Evolutionary conservation across 257 asterid genomes (phyloP).

Genomic region (Capsicum rhomboideum): DNA sequence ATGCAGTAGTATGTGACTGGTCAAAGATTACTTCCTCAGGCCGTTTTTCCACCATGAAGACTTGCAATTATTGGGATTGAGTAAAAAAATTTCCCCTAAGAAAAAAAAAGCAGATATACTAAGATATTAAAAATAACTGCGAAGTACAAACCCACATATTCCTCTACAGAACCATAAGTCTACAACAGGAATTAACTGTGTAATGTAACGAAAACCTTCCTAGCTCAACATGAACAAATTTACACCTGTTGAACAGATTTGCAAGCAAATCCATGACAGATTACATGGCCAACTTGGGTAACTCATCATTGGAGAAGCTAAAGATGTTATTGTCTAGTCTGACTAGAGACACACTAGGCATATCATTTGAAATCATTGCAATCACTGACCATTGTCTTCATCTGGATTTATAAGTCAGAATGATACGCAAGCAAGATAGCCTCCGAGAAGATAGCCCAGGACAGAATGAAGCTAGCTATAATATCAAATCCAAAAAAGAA

Average conservation of each 20-base stretch:
- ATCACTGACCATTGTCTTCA: neutral
- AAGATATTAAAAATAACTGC: neutral
- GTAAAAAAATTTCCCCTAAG: neutral
- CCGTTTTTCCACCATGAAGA: constrained; percentile 47
- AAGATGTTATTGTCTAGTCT: neutral
- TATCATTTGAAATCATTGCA: neutral
- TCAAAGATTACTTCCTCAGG: constrained; percentile 81
- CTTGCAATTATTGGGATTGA: neutral
- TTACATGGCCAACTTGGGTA: neutral
- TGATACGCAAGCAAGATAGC: neutral
- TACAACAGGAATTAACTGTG: neutral
- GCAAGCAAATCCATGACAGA: neutral
- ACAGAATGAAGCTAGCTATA: neutral
- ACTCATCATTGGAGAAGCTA: neutral
- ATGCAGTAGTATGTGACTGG: constrained; percentile 88
- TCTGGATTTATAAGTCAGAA: neutral
- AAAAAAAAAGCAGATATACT: neutral
- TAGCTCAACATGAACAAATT: too few relatives aligned
- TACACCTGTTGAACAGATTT: neutral
- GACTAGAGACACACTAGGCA: neutral
- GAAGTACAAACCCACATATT: neutral
- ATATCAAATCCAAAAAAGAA: neutral
- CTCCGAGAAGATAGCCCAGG: neutral
- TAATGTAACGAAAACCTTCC: too few relatives aligned
- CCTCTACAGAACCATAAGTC: neutral